These are phyloP conservation scores for Canariomyces notabilis DNA, from an alignment of 2,329 filamentous ascomycete genomes.

Conservation along the genomic window DNA sequence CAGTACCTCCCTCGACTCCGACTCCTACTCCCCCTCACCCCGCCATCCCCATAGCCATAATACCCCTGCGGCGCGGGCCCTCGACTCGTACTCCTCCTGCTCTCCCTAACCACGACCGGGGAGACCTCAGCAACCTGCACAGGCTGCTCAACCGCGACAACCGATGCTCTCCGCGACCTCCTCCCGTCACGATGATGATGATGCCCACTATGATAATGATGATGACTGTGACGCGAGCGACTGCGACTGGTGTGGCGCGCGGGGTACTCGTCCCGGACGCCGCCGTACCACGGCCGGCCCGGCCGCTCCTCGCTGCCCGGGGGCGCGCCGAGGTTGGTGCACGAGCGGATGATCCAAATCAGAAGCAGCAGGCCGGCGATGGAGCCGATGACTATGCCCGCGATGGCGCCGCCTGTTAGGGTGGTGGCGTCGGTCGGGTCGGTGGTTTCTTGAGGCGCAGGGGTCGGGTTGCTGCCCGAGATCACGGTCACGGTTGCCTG, in stretches of 20 bases:
- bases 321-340: conserved; percentile 37
- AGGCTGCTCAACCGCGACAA: conserved; percentile 9
- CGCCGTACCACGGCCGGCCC: conserved; percentile 30
- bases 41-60: conserved; percentile 4
- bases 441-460: background rate
- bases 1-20: conserved; percentile 14
- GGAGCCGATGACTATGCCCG: conserved; percentile 47
- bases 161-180: conserved; percentile 4
- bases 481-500: conserved; percentile 14
- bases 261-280: conserved; percentile 23
- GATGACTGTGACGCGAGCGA: background rate
- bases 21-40: conserved; percentile 12
- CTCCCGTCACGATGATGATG: conserved; percentile 1
- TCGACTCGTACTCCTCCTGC: conserved; percentile 8
- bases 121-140: conserved; percentile 9
- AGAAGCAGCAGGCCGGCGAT: conserved; percentile 42
- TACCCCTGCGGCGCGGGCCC: too few relatives aligned
- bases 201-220: conserved; percentile 4
- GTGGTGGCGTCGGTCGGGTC: conserved; percentile 18
- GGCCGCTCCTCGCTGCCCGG: conserved; percentile 24
- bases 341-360: conserved; percentile 44
- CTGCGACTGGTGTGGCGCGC: conserved; percentile 6
- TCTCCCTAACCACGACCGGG: conserved; percentile 5
- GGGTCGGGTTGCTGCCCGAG: background rate
- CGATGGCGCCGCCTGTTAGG: conserved; percentile 46